Base-by-base conservation (phyloP, 495 filamentous ascomycete species). In the Penicillium diatomitis region DNA sequence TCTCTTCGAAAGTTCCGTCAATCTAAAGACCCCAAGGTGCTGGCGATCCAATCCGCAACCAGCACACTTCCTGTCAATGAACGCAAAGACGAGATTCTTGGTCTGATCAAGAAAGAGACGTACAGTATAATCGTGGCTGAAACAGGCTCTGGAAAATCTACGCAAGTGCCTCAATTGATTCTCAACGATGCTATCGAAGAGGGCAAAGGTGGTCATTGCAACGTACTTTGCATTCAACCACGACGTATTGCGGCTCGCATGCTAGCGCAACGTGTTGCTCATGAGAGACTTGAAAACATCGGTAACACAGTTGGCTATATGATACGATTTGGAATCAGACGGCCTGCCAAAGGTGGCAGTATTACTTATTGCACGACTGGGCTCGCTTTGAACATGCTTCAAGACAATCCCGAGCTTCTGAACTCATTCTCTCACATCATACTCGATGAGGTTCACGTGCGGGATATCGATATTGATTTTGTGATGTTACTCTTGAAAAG, bases 371-470 rank as follows among this genome's bases (percentile, higher is more conserved):
- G 80, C 57, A 83, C 79, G 5, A 75, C 74, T 2, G 80, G 79
- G 34, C 75, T 80, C 34, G 54, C 80, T 12, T 61, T 80, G 29
- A 70, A 72, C 44, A 67, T 74, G 43, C 52, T 82, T 8, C 72
- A 78, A 48, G 55, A 64, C 44, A 52, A 55, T 29, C 55, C 63
- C 28, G 51, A 63, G 9, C 52, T 68, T 6, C 51, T 82, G 40
- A 65, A 73, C 38, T 57, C 55, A 8, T 55, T 71, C 34, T 74
- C 78, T 5, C 76, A 82, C 49, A 60, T 83, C 11, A 65, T 83
- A 32, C 72, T 83, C 45, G 79, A 83, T 46, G 80, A 83, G 62
- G 78, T 82, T 33, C 80, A 83, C 56, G 79, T 81, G 51, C 70
- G 79, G 45, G 72, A 78, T 52, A 68, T 79, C 27, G 49, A 63